Evolutionary conservation across 2,329 filamentous ascomycete species (phyloP).

Genomic region (Trichoderma harzianum): DNA sequence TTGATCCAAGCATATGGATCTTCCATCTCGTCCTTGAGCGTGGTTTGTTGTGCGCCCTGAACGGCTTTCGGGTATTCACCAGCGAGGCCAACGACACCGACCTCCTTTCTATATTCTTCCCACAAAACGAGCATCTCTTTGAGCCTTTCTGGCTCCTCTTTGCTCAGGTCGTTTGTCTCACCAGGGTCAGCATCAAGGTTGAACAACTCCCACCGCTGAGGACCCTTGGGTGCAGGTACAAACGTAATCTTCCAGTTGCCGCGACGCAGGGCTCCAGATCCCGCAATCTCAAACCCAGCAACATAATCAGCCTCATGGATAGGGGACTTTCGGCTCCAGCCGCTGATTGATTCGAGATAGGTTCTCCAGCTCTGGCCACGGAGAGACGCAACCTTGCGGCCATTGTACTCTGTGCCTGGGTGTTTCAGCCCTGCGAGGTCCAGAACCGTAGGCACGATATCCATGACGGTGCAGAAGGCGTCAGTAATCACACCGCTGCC

Average conservation of each 20-base stretch:
- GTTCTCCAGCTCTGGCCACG: slow-evolving; percentile 12
- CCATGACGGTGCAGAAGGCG: slow-evolving; percentile 12
- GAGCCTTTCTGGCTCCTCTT: slow-evolving; percentile 26
- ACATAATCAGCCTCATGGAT: background rate
- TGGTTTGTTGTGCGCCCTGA: slow-evolving; percentile 1
- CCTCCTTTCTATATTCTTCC: slow-evolving; percentile 35
- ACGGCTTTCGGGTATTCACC: slow-evolving; percentile 1
- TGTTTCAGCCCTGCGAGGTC: slow-evolving; percentile 13
- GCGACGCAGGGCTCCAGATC: slow-evolving; percentile 8
- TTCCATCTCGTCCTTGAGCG: slow-evolving; percentile 9
- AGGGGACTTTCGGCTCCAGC: slow-evolving; percentile 6
- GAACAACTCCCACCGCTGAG: slow-evolving; percentile 33
- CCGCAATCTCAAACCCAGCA: slow-evolving; percentile 11
- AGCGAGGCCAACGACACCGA: slow-evolving; percentile 19
- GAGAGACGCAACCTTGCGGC: slow-evolving; percentile 7
- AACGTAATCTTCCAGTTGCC: slow-evolving; percentile 12
- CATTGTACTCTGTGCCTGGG: slow-evolving; percentile 9
- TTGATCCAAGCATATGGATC: slow-evolving; percentile 17
- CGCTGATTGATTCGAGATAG: background rate
- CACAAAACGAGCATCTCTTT: slow-evolving; percentile 28
- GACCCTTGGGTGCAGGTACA: slow-evolving; percentile 9
- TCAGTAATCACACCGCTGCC: background rate
- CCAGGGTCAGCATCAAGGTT: slow-evolving; percentile 32
- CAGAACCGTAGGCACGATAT: slow-evolving; percentile 2
- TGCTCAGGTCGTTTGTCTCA: slow-evolving; percentile 31